Percentiles rank a stretch among this genome's conserved stretches.
Conservation (phyloP, 441 rosid genomes). For the Dalechampia spathulata region DNA sequence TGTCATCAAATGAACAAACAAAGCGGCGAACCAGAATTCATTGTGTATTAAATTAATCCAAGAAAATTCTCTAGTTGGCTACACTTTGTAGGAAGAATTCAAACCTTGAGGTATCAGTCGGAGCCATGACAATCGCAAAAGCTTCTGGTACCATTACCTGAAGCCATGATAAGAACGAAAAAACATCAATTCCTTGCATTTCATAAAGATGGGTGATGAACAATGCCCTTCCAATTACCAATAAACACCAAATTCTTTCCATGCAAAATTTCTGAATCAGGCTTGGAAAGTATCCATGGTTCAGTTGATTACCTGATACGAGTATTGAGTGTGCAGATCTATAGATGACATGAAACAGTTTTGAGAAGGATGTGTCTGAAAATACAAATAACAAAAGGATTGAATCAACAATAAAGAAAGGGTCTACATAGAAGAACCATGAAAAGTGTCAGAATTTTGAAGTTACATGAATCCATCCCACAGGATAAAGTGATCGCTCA, state of each 20-base stretch:
- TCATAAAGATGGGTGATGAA: too few species aligned
- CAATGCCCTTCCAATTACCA: too few species aligned
- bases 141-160: conserved; percentile 92
- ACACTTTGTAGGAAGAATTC: too few species aligned
- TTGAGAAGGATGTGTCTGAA: conserved; percentile 88
- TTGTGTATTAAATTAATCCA: too few species aligned
- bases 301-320: conserved; percentile 98
- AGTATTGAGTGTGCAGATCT: conserved; percentile 88
- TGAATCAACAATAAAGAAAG: background rate
- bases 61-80: too few species aligned
- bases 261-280: too few species aligned
- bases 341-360: conserved; percentile 81
- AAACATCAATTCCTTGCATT: background rate
- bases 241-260: background rate
- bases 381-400: conserved; percentile 16
- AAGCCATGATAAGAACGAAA: conserved; percentile 2
- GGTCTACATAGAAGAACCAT: background rate
- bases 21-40: too few species aligned
- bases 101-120: conserved; percentile 72
- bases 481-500: conserved; percentile 60
- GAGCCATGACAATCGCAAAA: conserved; percentile 91
- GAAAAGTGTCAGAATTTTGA: background rate
- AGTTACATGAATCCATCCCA: conserved; percentile 89
- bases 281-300: too few species aligned
- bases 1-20: too few species aligned